Percentiles rank a stretch among this genome's conserved stretches.
Conservation (phyloP, 495 filamentous ascomycete genomes). For the Penicillium daleae region DNA sequence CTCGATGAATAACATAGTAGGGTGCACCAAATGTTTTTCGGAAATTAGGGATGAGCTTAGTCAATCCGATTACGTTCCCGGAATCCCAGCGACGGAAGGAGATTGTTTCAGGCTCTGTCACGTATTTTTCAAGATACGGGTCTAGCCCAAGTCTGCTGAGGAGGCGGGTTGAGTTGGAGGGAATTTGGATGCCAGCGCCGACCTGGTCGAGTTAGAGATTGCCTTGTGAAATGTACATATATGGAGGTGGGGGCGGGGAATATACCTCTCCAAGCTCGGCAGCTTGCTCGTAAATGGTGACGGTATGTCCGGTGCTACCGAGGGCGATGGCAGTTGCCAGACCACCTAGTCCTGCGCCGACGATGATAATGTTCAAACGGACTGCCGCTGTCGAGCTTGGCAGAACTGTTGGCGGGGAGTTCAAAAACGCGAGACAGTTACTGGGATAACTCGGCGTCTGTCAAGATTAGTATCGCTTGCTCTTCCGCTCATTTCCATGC, state of each 20-base stretch:
- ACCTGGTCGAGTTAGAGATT: conserved; percentile 36
- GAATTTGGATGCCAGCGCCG: conserved; percentile 63
- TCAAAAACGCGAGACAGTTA: conserved; percentile 22
- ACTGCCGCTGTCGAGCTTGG: neutral
- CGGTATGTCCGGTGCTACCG: conserved; percentile 41
- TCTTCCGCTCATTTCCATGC: too few species aligned
- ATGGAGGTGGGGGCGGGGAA: neutral
- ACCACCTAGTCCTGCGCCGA: conserved; percentile 40
- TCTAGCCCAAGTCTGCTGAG: conserved; percentile 45
- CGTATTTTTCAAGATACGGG: conserved; percentile 33
- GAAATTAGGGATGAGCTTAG: conserved; percentile 43
- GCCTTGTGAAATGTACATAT: too few species aligned
- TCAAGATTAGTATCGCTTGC: neutral
- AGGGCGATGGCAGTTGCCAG: conserved; percentile 56
- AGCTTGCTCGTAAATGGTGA: conserved; percentile 55
- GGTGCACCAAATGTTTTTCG: conserved; percentile 35
- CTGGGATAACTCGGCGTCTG: conserved; percentile 20
- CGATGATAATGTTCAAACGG: conserved; percentile 41
- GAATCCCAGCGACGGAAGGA: conserved; percentile 48
- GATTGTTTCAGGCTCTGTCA: conserved; percentile 42
- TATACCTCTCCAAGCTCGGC: conserved; percentile 37
- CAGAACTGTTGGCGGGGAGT: neutral
- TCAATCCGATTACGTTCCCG: conserved; percentile 43
- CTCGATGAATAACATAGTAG: conserved; percentile 51
- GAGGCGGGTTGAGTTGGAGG: conserved; percentile 56